Base-by-base conservation (phyloP, 2,329 filamentous ascomycete genomes). In the Aspergillus novofumigatus region DNA sequence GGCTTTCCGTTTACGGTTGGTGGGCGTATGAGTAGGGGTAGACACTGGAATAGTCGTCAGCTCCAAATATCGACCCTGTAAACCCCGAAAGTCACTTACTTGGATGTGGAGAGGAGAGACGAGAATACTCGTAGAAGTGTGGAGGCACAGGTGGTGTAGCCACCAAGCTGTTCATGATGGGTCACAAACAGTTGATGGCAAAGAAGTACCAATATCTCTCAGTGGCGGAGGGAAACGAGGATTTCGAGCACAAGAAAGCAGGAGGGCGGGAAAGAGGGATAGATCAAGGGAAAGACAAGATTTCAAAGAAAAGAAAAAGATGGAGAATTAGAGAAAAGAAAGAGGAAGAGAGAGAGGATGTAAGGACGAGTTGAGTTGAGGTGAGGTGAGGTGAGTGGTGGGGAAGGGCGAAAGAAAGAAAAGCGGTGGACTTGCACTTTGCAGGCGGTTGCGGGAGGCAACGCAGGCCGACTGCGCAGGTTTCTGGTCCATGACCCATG, bases 1-100 rank as follows among this genome's bases (percentile, higher is more conserved):
- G 69, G 91, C 92, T 81, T 97, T 97, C 76, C 94, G 88, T 82
- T 97, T 97, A 64, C 85, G 80, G 68, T 75, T 77, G 67, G 67
- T 68, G 67, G 75, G 70, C 64, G 72, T 67, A 67, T 74, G 71
- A 53, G 68, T 69, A 62, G 72, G 71, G 62, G 70, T 75, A 63
- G 71, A 72, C 68, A 74, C 70, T 75, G 60, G 41, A 49, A 32
- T 51, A 53, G 56, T 68, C 47, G 66, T 61, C 53, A 64, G 61
- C 53, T 59, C 25, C 28, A 61, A 66, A 49, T 49, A 14, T 38
- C 14, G 14, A 38, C 7, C 32, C 5, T 3, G 14, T 35, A 17
- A 38, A 6, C 5, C 32, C 5, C 14, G 1, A 51, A 54, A 44
- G 51, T 35, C 32, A 67, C 82, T 67, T 78, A 87, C 84, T 83